phyloP scores from a whole-genome alignment of 23 red algal species.

The Cyanidioschyzon merolae region DNA sequence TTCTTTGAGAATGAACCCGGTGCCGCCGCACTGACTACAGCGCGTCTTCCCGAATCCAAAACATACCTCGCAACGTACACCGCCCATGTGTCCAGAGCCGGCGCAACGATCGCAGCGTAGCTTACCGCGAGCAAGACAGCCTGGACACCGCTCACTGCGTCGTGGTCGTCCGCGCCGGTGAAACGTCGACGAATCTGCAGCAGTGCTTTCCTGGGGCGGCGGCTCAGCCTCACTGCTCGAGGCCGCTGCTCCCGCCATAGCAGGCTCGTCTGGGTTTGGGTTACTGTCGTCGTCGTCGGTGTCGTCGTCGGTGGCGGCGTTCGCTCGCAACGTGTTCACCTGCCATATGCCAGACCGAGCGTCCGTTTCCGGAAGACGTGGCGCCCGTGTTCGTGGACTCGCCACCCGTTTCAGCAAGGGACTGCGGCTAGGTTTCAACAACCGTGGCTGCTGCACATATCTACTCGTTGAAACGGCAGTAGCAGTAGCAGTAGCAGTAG shows the following conservation, averaged over 20 bases:
- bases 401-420: too few species aligned
- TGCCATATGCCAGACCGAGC: too few species aligned
- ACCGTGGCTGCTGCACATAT: too few species aligned
- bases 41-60: background rate
- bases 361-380: too few species aligned
- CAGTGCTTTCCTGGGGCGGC: background rate
- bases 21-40: slow-evolving; percentile 9
- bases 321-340: background rate
- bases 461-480: too few species aligned
- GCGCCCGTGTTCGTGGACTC: too few species aligned
- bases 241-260: background rate
- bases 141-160: background rate
- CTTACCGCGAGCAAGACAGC: slow-evolving; percentile 4
- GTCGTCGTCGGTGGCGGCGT: background rate
- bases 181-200: background rate
- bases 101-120: background rate
- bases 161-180: background rate
- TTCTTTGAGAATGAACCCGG: slow-evolving; percentile 11
- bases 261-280: background rate
- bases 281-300: background rate
- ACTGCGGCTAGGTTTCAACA: too few species aligned
- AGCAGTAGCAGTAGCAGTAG: too few species aligned
- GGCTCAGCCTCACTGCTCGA: background rate
- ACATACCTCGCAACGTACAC: background rate
- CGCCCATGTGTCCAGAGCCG: background rate